A percentile compares a stretch with the other conserved stretches of the same genome.
Evolutionary conservation across 495 filamentous ascomycete genomes (phyloP).

Genomic region (Annulohypoxylon nitens): DNA sequence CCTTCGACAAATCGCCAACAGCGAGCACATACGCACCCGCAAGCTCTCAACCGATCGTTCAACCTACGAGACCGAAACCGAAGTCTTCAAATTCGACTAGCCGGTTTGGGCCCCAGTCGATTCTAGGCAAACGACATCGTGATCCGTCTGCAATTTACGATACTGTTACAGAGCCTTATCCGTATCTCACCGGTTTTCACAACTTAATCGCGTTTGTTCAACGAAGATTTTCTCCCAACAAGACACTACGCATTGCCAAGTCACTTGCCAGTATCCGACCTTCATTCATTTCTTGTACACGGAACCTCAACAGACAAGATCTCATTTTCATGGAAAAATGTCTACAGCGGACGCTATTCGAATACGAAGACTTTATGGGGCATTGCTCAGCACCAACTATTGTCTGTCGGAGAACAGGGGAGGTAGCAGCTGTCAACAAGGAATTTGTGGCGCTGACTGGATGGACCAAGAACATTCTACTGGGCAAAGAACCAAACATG

Average conservation of each 20-base stretch:
- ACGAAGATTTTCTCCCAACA: conserved; percentile 76
- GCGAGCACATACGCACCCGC: conserved; percentile 55
- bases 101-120: conserved; percentile 60
- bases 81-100: conserved; percentile 59
- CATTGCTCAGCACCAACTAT: conserved; percentile 89
- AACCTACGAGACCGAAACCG: conserved; percentile 52
- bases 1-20: conserved; percentile 62
- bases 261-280: conserved; percentile 90
- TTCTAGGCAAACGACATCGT: conserved; percentile 66
- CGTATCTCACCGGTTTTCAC: conserved; percentile 91
- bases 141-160: conserved; percentile 90
- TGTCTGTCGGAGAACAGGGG: conserved; percentile 90
- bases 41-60: conserved; percentile 45
- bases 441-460: conserved; percentile 95
- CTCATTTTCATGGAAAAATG: conserved; percentile 98
- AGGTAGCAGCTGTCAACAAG: conserved; percentile 91
- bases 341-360: conserved; percentile 90
- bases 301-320: conserved; percentile 84
- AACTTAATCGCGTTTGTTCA: conserved; percentile 84
- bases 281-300: conserved; percentile 89
- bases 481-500: conserved; percentile 88
- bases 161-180: conserved; percentile 88
- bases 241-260: conserved; percentile 83
- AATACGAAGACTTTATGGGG: conserved; percentile 92
- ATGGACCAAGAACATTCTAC: conserved; percentile 90